Conservation (phyloP, 2,329 filamentous ascomycete species). For the Aspergillus carbonarius region DNA sequence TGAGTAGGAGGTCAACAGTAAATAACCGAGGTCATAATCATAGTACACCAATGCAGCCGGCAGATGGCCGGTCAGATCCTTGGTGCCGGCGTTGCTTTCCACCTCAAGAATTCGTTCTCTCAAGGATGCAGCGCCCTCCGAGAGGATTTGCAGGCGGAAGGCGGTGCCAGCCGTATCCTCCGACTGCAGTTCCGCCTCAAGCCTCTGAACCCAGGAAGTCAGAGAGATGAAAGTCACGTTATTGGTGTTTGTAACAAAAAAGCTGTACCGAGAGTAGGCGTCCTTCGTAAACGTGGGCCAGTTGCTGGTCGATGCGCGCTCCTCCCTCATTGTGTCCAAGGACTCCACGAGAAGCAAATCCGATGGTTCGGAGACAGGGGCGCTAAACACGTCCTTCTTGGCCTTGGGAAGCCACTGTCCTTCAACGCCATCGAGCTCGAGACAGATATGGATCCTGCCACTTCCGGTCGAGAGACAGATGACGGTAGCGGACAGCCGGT, state of each 20-base stretch:
- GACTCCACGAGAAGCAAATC: conserved; percentile 48
- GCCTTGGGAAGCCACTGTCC: conserved; percentile 61
- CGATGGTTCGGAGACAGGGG: conserved; percentile 42
- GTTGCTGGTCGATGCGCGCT: conserved; percentile 24
- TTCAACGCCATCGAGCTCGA: conserved; percentile 62
- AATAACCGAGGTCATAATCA: conserved; percentile 58
- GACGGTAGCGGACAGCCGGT: conserved; percentile 56
- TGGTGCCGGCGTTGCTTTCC: conserved; percentile 27
- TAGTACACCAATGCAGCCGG: conserved; percentile 55
- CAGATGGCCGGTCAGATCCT: conserved; percentile 35
- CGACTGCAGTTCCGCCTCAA: conserved; percentile 58
- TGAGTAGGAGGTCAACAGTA: conserved; percentile 53
- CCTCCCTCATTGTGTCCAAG: conserved; percentile 40
- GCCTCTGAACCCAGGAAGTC: conserved; percentile 55
- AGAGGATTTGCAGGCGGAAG: conserved; percentile 58
- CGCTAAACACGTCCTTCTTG: conserved; percentile 41
- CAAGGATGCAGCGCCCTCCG: conserved; percentile 51
- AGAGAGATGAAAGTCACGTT: conserved; percentile 58
- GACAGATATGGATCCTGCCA: conserved; percentile 58
- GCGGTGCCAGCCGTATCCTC: conserved; percentile 52
- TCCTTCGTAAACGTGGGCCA: conserved; percentile 60
- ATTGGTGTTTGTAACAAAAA: conserved; percentile 57
- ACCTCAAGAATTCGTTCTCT: conserved; percentile 51
- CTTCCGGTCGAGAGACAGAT: conserved; percentile 58
- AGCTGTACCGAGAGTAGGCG: conserved; percentile 55